phyloP scores from a whole-genome alignment of 2,329 filamentous ascomycete genomes.

The Verticillium longisporum region DNA sequence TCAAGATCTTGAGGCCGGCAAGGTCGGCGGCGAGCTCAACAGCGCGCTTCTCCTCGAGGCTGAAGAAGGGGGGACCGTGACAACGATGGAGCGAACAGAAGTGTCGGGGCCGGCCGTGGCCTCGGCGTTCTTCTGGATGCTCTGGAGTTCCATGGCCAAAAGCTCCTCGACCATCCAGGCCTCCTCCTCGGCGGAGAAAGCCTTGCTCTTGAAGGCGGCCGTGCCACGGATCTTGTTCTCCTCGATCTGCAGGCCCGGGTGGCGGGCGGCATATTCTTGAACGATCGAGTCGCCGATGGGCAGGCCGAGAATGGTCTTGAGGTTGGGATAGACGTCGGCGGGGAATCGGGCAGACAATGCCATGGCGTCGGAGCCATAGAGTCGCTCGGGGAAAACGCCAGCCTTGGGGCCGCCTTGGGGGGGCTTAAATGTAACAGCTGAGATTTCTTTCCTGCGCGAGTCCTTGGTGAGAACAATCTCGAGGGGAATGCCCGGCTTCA shows the following conservation, averaged over 20 bases:
- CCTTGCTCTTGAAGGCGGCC: constrained; percentile 73
- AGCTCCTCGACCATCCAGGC: constrained; percentile 83
- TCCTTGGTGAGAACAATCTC: constrained; percentile 98
- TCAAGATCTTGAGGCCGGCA: constrained; percentile 79
- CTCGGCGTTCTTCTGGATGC: constrained; percentile 84
- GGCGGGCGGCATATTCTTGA: constrained; percentile 63
- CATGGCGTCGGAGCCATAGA: constrained; percentile 87
- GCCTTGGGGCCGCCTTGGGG: constrained; percentile 55
- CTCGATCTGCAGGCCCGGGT: constrained; percentile 71
- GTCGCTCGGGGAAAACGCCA: constrained; percentile 74
- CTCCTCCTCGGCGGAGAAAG: constrained; percentile 55
- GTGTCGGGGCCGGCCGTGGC: constrained; percentile 68
- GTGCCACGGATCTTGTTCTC: constrained; percentile 56
- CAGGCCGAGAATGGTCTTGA: constrained; percentile 85
- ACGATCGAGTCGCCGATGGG: constrained; percentile 53
- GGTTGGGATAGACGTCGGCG: constrained; percentile 87
- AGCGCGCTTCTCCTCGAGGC: constrained; percentile 80
- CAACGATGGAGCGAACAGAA: constrained; percentile 71
- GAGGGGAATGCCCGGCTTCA: constrained; percentile 94
- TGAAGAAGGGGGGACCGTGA: constrained; percentile 92
- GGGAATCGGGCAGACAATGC: constrained; percentile 83
- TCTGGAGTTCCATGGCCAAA: constrained; percentile 92
- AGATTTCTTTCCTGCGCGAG: constrained; percentile 89
- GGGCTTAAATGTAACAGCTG: constrained; percentile 90
- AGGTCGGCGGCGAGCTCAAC: constrained; percentile 78